Percentiles rank a stretch among this genome's conserved stretches.
phyloP scores from a whole-genome alignment of 73 alveolate species.

The Breviolum minutum region DNA sequence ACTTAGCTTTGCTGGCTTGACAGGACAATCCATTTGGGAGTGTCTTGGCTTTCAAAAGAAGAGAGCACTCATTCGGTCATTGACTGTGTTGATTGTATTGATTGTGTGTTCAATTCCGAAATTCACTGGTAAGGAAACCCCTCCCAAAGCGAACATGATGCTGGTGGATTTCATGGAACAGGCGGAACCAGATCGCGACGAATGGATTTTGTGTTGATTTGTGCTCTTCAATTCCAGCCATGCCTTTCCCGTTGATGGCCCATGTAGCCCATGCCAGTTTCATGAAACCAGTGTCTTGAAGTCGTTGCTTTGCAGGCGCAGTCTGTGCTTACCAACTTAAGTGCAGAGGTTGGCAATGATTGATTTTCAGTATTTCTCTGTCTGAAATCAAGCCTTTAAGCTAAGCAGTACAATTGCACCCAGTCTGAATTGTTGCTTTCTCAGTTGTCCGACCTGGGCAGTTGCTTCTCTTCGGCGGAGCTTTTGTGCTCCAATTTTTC shows the following conservation, averaged over 20 bases:
- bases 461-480: slow-evolving; percentile 90
- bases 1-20: neutral
- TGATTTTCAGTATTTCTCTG: neutral
- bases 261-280: neutral
- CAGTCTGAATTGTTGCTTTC: neutral
- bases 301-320: slow-evolving; percentile 28
- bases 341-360: slow-evolving; percentile 48
- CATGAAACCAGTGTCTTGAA: neutral
- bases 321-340: slow-evolving; percentile 40
- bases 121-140: slow-evolving; percentile 24
- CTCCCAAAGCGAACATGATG: slow-evolving; percentile 18
- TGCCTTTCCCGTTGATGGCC: neutral
- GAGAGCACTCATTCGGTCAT: neutral
- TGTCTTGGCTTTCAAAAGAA: neutral
- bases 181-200: neutral
- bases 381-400: too few relatives aligned
- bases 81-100: neutral
- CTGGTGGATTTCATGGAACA: slow-evolving; percentile 68
- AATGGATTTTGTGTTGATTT: neutral
- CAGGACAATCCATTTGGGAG: slow-evolving; percentile 35
- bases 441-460: neutral
- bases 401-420: too few relatives aligned
- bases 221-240: neutral
- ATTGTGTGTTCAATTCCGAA: neutral
- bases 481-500: slow-evolving; percentile 75